A percentile compares a stretch with the other conserved stretches of the same genome.
Conservation (phyloP, 148 eudicot genomes). For the Chenopodium suecicum region DNA sequence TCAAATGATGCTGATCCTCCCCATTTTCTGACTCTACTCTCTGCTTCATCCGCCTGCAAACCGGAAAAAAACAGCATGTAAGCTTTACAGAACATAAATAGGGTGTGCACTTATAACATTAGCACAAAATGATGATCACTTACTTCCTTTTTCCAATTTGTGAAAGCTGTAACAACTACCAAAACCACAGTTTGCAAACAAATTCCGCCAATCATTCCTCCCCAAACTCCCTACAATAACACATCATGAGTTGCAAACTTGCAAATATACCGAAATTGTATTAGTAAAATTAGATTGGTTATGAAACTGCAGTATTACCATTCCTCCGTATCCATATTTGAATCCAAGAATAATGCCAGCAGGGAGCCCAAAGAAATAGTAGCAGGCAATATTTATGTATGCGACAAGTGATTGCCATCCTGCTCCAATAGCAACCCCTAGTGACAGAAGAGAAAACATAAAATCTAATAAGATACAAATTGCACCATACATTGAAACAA, state of each 20-base stretch:
- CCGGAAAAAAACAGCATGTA: background rate
- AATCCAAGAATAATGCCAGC: conserved; percentile 74
- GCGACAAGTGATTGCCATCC: conserved; percentile 87
- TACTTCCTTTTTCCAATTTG: conserved; percentile 78
- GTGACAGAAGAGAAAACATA: background rate
- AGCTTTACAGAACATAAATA: background rate
- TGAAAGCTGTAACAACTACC: conserved; percentile 43
- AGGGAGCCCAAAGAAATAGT: conserved; percentile 73
- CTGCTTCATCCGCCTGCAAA: conserved; percentile 64
- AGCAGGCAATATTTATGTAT: conserved; percentile 72
- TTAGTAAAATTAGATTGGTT: background rate
- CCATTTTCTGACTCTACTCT: conserved; percentile 61
- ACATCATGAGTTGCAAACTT: conserved; percentile 4
- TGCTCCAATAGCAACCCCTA: conserved; percentile 91
- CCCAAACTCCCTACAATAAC: conserved; percentile 71
- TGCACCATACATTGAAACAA: background rate
- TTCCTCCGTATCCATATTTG: conserved; percentile 47
- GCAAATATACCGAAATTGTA: background rate
- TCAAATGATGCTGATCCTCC: conserved; percentile 57
- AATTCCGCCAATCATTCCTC: conserved; percentile 84
- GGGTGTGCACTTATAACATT: too few species aligned
- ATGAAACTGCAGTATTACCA: conserved; percentile 35
- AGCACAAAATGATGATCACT: conserved; percentile 10
- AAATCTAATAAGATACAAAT: background rate
- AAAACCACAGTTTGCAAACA: conserved; percentile 63